phyloP scores from a whole-genome alignment of 257 asterid species.

The Coffea canephora region DNA sequence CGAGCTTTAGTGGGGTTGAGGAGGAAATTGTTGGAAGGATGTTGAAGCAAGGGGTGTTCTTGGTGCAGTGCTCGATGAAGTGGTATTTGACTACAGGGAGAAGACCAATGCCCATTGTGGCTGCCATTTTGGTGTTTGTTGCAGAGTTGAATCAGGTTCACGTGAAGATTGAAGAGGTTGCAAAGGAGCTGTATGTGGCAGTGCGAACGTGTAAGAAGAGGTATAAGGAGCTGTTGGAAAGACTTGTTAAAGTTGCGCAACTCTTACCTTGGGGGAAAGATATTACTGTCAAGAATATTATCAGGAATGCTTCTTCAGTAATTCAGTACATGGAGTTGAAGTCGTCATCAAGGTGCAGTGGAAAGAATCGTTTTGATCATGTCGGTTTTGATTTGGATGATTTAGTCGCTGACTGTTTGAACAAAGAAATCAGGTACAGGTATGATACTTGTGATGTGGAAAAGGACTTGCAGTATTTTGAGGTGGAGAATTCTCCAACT shows the following conservation, averaged over 20 bases:
- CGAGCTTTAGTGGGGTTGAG: slow-evolving; percentile 34
- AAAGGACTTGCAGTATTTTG: slow-evolving; percentile 50
- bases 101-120: slow-evolving; percentile 78
- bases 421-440: slow-evolving; percentile 25
- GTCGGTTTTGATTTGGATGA: slow-evolving; percentile 45
- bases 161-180: slow-evolving; percentile 58
- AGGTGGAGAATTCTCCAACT: slow-evolving; percentile 20
- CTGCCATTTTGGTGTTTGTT: slow-evolving; percentile 69
- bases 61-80: slow-evolving; percentile 82
- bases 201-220: slow-evolving; percentile 57
- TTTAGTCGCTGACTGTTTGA: slow-evolving; percentile 50
- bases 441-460: slow-evolving; percentile 22
- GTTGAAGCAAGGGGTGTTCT: slow-evolving; percentile 71
- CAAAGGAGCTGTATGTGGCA: slow-evolving; percentile 47
- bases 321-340: slow-evolving; percentile 85
- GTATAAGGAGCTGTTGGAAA: slow-evolving; percentile 65
- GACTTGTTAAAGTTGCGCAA: slow-evolving; percentile 64
- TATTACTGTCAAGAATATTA: slow-evolving; percentile 57
- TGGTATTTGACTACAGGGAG: slow-evolving; percentile 86
- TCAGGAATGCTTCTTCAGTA: slow-evolving; percentile 65
- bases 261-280: slow-evolving; percentile 89
- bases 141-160: slow-evolving; percentile 49
- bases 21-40: slow-evolving; percentile 44
- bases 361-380: slow-evolving; percentile 27
- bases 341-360: slow-evolving; percentile 35